Evolutionary conservation across 1,284 basidiomycete genomes (phyloP).

Genomic region (Anthracocystis panici-leucophaei): DNA sequence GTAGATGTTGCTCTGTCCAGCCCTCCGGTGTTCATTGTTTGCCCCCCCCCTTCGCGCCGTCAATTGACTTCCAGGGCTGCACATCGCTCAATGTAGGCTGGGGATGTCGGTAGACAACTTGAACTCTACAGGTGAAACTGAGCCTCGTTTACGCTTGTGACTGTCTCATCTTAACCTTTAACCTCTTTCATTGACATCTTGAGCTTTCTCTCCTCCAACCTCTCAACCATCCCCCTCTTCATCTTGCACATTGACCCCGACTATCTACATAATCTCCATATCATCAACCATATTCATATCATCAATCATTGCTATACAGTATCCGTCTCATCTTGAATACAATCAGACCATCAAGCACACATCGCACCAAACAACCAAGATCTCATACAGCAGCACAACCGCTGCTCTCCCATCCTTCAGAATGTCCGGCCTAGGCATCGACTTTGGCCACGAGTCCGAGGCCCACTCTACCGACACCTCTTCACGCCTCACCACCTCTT

Average conservation of each 20-base stretch:
- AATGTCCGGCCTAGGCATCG: slow-evolving; percentile 65
- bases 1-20: slow-evolving; percentile 13
- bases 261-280: neutral
- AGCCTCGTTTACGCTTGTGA: neutral
- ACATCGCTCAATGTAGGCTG: neutral
- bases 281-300: no score
- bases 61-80: neutral
- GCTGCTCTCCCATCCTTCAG: neutral
- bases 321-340: neutral
- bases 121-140: neutral
- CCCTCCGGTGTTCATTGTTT: slow-evolving; percentile 6
- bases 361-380: neutral
- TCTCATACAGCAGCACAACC: neutral
- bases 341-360: neutral
- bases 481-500: slow-evolving; percentile 18
- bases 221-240: neutral
- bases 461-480: slow-evolving; percentile 30
- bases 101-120: neutral
- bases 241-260: neutral
- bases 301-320: no score
- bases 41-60: neutral
- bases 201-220: no score
- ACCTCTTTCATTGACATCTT: no score
- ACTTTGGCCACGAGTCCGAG: slow-evolving; percentile 56
- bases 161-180: neutral